These are phyloP conservation scores for Phlyctochytrium arcticum DNA, from an alignment of 192 early-diverging fungal species.

Conservation along the genomic window DNA sequence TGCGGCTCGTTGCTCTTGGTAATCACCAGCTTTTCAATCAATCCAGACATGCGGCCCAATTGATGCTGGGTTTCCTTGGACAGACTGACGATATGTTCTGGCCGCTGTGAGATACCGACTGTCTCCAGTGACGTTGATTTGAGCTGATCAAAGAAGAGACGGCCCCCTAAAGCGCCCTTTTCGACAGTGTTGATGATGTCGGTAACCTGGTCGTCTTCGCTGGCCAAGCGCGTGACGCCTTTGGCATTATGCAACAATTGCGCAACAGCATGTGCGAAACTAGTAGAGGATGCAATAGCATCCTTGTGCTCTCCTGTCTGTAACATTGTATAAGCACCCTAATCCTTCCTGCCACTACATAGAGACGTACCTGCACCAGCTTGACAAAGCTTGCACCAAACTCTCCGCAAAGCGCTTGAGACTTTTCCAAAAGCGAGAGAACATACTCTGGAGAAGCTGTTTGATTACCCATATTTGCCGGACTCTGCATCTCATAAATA, in stretches of 20 bases:
- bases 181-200: constrained; percentile 68
- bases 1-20: constrained; percentile 52
- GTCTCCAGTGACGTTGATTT: constrained; percentile 52
- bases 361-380: constrained; percentile 42
- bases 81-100: constrained; percentile 70
- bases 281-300: constrained; percentile 75
- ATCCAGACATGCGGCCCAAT: constrained; percentile 64
- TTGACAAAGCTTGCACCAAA: constrained; percentile 44
- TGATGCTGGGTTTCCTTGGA: constrained; percentile 73
- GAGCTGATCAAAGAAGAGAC: constrained; percentile 82
- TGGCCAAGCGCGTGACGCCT: constrained; percentile 78
- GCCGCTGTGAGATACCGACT: constrained; percentile 52
- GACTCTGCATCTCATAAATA: constrained; percentile 79
- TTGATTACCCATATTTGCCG: constrained; percentile 78
- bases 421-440: constrained; percentile 86
- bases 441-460: constrained; percentile 89
- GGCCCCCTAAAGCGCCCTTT: constrained; percentile 59
- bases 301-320: constrained; percentile 74
- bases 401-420: constrained; percentile 43
- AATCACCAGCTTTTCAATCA: constrained; percentile 74
- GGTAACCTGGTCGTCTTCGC: constrained; percentile 76
- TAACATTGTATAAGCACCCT: neutral
- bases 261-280: constrained; percentile 73
- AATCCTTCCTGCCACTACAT: neutral
- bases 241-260: constrained; percentile 86